Evolutionary conservation across 164 flowering plant species (phyloP), one percentile per base, ranked within the genome.

Genomic region (Cinnamomum micranthum): DNA sequence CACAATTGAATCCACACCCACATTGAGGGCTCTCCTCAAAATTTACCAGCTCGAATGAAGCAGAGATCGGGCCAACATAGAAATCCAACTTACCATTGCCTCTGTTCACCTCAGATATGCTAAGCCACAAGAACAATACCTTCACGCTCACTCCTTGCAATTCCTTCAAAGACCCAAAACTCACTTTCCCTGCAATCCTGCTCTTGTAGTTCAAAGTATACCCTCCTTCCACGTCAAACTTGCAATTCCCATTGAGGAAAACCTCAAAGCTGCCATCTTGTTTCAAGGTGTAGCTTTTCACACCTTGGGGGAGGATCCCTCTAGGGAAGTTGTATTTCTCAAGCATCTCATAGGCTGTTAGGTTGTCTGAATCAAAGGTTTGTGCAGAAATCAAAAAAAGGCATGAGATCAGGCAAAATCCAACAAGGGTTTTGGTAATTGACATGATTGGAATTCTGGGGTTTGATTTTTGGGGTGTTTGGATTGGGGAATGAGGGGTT

Each of bases 261-360:
- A 77, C 80, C 76, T 77, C 82, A 63, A 82, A 82, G 59, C 77
- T 77, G 15, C 75, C 75, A 66, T 82, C 82, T 64, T 82, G 73
- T n/a, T 75, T 66, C 33, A 82, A 64, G 3, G 65, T 74, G 55
- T 79, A 82, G 60, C 74, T 28, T 58, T 75, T 77, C 11, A 72
- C 82, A 35, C 84, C 84, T 67, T 72, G 24, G 24, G 84, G 84
- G 31, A 82, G 78, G 13, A 82, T 79, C 52, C 84, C 84, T 70
- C 51, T 82, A 6, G 84, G 84, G 59, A 82, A 79, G 55, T 79
- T 77, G 73, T 77, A 82, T 23, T 73, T 79, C 75, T 82, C 80
- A 24, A 82, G 75, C 78, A 79, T 77, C 31, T 76, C 79, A 74
- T 81, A 81, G 17, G 81, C 84, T 11, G 69, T 70, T 20, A 9